Conservation (phyloP, 331 rosid species). For the Cydonia oblonga region DNA sequence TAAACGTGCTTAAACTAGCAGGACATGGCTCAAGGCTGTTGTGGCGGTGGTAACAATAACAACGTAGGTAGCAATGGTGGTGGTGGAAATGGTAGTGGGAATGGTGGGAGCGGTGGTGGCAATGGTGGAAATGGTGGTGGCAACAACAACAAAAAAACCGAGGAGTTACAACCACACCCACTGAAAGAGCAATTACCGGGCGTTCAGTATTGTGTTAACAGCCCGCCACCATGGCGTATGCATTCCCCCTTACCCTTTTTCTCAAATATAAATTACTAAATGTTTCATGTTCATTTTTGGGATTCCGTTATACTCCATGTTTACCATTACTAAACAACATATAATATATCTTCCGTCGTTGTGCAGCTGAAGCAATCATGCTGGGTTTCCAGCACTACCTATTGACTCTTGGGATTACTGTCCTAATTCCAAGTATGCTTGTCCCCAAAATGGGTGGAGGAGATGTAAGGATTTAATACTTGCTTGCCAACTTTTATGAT, state of each 20-base stretch:
- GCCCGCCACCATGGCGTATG: conserved; percentile 83
- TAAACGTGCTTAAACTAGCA: background rate
- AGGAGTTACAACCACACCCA: conserved; percentile 49
- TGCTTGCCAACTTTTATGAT: background rate
- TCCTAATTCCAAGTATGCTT: conserved; percentile 55
- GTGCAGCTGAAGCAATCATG: conserved; percentile 55
- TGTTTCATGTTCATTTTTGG: background rate
- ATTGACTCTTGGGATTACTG: conserved; percentile 59
- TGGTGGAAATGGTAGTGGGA: background rate
- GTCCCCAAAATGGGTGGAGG: conserved; percentile 92
- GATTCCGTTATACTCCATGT: background rate
- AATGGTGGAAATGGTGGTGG: background rate
- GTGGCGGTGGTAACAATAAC: background rate
- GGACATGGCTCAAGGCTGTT: background rate
- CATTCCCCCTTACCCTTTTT: background rate
- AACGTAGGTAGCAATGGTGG: background rate
- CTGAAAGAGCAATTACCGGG: conserved; percentile 66
- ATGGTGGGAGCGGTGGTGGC: background rate
- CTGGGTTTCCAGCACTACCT: conserved; percentile 86
- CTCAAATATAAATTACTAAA: background rate
- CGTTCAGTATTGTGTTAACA: conserved; percentile 60
- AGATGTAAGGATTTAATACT: conserved; percentile 24
- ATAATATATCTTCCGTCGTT: background rate
- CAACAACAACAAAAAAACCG: conserved; percentile 5
- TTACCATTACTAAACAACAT: too few species aligned